Evolutionary conservation across 345 rosid genomes (phyloP), one percentile per base, ranked within the genome.

Genomic region (sweet orange (Citrus sinensis)): DNA sequence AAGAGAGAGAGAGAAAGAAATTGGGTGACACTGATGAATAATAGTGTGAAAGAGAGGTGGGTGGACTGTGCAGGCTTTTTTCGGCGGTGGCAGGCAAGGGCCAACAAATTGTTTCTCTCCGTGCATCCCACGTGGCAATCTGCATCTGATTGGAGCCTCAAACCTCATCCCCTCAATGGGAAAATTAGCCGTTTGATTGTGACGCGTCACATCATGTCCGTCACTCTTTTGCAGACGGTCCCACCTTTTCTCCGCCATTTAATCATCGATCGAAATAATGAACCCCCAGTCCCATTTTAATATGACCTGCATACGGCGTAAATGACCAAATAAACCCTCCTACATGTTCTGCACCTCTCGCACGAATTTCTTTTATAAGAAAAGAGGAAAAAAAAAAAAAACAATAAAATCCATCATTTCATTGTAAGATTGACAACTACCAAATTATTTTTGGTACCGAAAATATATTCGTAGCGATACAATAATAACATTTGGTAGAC

Each of bases 171-270:
- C 17, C 11, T 30, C 16, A 22, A 70, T 46, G 72, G 75, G 27
- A 9, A 75, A 76, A 59, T 63, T 37, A 80, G 85, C 89, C 89
- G 82, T 78, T 73, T 70, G 85, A 89, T 87, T 75, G 25, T 63
- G 83, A 83, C 81, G 70, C 74, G 71, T 89, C 89, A 80, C 88
- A 82, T 86, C 89, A 80, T 73, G 65, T 76, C 80, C 83, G 73
- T 73, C 83, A 22, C 75, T 82, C 46, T 55, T 20, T 68, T 72
- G 79, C 86, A 79, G 82, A 77, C 75, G 86, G 87, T 79, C 88
- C 87, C 85, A 78, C 76, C 9, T 25, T 14, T 25, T 1, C n/a
- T 14, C n/a, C 9, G 1, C 29, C 1, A 13, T 46, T 46, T 11
- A 46, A 46, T 46, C 51, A 46, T 46, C 51, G 5, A 46, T 46